Conservation (phyloP, 192 early-diverging fungal genomes). For the Rhizoclosmatium globosum region DNA sequence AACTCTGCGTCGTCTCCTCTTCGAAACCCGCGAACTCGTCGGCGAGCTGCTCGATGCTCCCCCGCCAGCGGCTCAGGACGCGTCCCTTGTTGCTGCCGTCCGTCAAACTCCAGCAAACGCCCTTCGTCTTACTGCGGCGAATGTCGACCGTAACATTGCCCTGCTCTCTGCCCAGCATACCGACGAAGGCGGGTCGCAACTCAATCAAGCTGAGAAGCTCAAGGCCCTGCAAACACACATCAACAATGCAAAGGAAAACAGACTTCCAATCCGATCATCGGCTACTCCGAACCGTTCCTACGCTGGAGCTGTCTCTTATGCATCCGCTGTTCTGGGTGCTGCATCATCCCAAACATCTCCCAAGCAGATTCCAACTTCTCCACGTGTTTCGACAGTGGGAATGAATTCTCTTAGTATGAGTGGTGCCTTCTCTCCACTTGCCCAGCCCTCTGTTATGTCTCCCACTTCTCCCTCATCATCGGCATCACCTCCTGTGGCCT, state of each 20-base stretch:
- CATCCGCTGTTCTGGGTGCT: too few relatives aligned
- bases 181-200: too few relatives aligned
- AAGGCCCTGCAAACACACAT: too few relatives aligned
- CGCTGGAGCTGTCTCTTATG: too few relatives aligned
- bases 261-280: too few relatives aligned
- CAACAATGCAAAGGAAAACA: too few relatives aligned
- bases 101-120: neutral
- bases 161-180: neutral
- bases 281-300: too few relatives aligned
- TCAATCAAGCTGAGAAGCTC: too few relatives aligned
- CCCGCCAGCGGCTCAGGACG: neutral
- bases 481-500: neutral
- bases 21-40: slow-evolving; percentile 18
- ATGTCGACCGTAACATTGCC: neutral
- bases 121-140: neutral
- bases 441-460: neutral
- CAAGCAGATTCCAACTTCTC: too few relatives aligned
- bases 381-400: too few relatives aligned
- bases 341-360: too few relatives aligned
- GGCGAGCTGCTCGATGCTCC: slow-evolving; percentile 13
- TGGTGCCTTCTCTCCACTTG: neutral
- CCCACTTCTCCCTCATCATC: neutral
- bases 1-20: slow-evolving; percentile 16
- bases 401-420: neutral
- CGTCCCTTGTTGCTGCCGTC: neutral